Base-by-base conservation (phyloP, 371 early-diverging fungal species). In the Fennellomyces sp. region DNA sequence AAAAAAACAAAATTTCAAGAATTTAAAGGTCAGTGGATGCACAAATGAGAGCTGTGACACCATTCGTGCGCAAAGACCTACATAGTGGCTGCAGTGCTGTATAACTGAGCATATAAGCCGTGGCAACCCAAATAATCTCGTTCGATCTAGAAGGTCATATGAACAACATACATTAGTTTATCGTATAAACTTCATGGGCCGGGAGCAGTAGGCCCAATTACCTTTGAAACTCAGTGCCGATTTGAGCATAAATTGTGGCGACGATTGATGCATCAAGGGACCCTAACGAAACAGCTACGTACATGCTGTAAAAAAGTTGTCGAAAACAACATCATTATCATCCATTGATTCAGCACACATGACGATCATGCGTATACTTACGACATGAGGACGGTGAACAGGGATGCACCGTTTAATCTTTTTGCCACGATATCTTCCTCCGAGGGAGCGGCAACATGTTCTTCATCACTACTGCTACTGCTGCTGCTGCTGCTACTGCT, bases 191-290 rank as follows among this genome's bases (percentile, higher is more conserved):
- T n/a, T n/a, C n/a, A n/a, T n/a, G n/a, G n/a, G n/a, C n/a, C n/a
- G n/a, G n/a, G n/a, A n/a, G n/a, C n/a, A n/a, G n/a, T n/a, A n/a
- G n/a, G n/a, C n/a, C n/a, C n/a, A n/a, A n/a, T 64, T 60, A 78
- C 78, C 65, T 69, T 64, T 88, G 76, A 64, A 93, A 93, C 23
- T 92, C 92, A 13, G 74, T 80, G 21, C 90, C 85, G 58, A 96
- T 93, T 17, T 80, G 82, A 33, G 91, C 86, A 26, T 91, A 80
- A 29, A 91, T 86, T 15, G 89, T 91, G n/a, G 94, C 86, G 10
- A 96, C 86, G 59, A 93, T 89, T 23, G 92, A 93, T 55, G 84
- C 80, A 70, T 93, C 93, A 42, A 93, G 70, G 50, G 89, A 86
- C 3, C 90, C 83, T 49, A 94, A 74, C 57, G 90, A 87, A 30